phyloP scores from a whole-genome alignment of 164 flowering plant species.

The Aristolochia californica region DNA sequence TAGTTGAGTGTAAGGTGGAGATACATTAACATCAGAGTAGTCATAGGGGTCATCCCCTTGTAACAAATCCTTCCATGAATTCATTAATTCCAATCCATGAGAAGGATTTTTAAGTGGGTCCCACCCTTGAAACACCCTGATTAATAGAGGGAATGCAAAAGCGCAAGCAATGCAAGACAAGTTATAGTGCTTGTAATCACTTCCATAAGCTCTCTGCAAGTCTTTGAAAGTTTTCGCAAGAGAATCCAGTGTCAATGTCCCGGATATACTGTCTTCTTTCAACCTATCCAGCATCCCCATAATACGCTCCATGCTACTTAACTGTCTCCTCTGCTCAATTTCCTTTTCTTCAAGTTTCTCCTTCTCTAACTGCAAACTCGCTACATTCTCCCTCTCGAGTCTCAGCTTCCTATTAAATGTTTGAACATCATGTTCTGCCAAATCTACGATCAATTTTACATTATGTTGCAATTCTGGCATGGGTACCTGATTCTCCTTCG shows the following conservation, averaged over 20 bases:
- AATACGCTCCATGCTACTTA: constrained; percentile 48
- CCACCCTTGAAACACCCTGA: constrained; percentile 85
- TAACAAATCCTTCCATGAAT: constrained; percentile 56
- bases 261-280: constrained; percentile 30
- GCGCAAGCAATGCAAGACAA: constrained; percentile 74
- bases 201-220: constrained; percentile 33
- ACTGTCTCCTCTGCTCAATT: constrained; percentile 40
- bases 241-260: constrained; percentile 56
- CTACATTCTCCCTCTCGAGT: constrained; percentile 61
- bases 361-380: constrained; percentile 56
- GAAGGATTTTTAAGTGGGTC: constrained; percentile 64
- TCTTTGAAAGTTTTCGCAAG: constrained; percentile 47
- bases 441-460: constrained; percentile 54
- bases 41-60: constrained; percentile 44
- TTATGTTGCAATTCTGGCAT: constrained; percentile 93
- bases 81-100: constrained; percentile 49
- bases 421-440: constrained; percentile 62
- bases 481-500: constrained; percentile 55
- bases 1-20: constrained; percentile 58
- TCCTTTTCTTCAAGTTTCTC: constrained; percentile 54
- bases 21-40: constrained; percentile 25
- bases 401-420: constrained; percentile 55
- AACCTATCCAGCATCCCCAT: constrained; percentile 30
- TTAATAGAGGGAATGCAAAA: constrained; percentile 54
- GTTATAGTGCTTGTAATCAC: constrained; percentile 66